These are phyloP conservation scores for Aspergillus hancockii DNA, from an alignment of 495 filamentous ascomycete species.

Conservation along the genomic window DNA sequence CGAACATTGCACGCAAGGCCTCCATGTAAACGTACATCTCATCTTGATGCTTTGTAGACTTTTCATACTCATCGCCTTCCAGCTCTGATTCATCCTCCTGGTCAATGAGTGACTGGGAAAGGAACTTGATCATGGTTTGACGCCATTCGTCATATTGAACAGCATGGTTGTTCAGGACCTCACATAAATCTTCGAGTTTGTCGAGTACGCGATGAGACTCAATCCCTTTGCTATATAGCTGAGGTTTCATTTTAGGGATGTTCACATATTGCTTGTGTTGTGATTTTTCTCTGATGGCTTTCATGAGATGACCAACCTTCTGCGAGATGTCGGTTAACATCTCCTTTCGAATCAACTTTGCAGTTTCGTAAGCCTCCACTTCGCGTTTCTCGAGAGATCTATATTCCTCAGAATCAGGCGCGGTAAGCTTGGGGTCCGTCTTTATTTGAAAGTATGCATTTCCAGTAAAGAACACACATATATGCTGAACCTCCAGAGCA, in stretches of 20 bases:
- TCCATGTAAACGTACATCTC: conserved; percentile 82
- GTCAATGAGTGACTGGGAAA: conserved; percentile 77
- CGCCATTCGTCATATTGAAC: conserved; percentile 72
- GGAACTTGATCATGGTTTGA: conserved; percentile 64
- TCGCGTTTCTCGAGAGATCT: conserved; percentile 66
- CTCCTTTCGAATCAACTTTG: conserved; percentile 76
- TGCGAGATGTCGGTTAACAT: conserved; percentile 60
- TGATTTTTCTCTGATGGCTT: conserved; percentile 43
- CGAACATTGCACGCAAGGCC: conserved; percentile 69
- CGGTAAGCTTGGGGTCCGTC: conserved; percentile 57
- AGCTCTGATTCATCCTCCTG: conserved; percentile 69
- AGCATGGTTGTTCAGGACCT: conserved; percentile 67
- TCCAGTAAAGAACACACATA: conserved; percentile 78
- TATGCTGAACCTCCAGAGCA: conserved; percentile 79
- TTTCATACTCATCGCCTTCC: conserved; percentile 86
- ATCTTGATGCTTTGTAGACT: conserved; percentile 83
- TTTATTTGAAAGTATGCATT: conserved; percentile 86
- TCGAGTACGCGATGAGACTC: conserved; percentile 59
- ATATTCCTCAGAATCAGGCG: conserved; percentile 66
- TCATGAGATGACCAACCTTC: conserved; percentile 48
- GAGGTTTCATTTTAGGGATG: conserved; percentile 60
- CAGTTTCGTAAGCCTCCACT: conserved; percentile 68
- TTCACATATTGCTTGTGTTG: conserved; percentile 56
- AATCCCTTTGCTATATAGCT: conserved; percentile 57
- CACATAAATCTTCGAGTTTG: conserved; percentile 54